Conservation (phyloP, 106 monocot genomes). For the Allium sativum region DNA sequence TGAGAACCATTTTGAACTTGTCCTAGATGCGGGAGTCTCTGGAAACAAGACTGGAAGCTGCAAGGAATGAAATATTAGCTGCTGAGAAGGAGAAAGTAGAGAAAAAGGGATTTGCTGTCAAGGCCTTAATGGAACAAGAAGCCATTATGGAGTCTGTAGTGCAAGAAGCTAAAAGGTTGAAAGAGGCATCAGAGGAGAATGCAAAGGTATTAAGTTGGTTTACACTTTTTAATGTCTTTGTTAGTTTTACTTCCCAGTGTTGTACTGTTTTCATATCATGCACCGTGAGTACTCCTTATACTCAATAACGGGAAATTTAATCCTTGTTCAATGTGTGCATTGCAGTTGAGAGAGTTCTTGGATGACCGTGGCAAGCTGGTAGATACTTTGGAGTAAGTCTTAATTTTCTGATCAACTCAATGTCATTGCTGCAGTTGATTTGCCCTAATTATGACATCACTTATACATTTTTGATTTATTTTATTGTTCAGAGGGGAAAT, state of each 20-base stretch:
- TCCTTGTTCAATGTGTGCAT: background rate
- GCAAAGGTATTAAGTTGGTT: constrained; percentile 38
- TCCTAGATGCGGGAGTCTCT: constrained; percentile 47
- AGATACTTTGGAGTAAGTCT: constrained; percentile 71
- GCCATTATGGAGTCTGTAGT: constrained; percentile 34
- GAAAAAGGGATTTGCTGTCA: constrained; percentile 36
- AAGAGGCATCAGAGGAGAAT: constrained; percentile 62
- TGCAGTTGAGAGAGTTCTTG: constrained; percentile 83
- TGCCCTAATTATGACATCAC: too few relatives aligned
- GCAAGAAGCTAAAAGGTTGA: constrained; percentile 49
- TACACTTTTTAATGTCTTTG: background rate
- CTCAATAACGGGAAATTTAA: background rate
- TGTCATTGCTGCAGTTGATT: too few relatives aligned
- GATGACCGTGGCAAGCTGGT: constrained; percentile 48
- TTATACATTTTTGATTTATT: background rate
- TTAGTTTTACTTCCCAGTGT: background rate
- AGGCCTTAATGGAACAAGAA: constrained; percentile 51
- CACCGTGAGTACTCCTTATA: background rate
- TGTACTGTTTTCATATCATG: background rate
- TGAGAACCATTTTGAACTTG: background rate
- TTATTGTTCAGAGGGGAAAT: constrained; percentile 69
- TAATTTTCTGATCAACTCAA: background rate
- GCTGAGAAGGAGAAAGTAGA: constrained; percentile 47
- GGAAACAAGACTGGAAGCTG: constrained; percentile 38
- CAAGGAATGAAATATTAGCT: constrained; percentile 34